These are phyloP conservation scores for Chaetomium globosum DNA, from an alignment of 2,329 filamentous ascomycete genomes.

Conservation along the genomic window DNA sequence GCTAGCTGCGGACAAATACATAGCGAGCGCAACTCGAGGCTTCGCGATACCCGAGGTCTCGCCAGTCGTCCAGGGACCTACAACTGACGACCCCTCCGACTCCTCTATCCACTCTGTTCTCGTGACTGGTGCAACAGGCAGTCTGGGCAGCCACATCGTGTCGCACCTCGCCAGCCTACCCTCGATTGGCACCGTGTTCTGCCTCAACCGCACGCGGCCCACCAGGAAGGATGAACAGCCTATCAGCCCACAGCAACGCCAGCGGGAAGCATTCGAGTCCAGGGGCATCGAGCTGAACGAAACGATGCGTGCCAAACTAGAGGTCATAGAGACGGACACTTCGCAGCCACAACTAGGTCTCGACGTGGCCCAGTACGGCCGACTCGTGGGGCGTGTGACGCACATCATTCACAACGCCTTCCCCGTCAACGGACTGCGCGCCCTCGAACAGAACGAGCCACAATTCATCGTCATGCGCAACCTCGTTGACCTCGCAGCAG, in stretches of 20 bases:
- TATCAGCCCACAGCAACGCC: constrained; percentile 26
- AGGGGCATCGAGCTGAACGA: constrained; percentile 20
- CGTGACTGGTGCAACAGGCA: constrained; percentile 47
- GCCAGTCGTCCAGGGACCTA: too few species aligned
- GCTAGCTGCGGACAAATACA: too few species aligned
- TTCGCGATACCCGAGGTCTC: too few species aligned
- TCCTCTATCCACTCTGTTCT: constrained; percentile 35
- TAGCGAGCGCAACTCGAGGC: too few species aligned
- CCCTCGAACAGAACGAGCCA: constrained; percentile 45
- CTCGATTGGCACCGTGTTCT: constrained; percentile 43
- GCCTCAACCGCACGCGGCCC: constrained; percentile 48
- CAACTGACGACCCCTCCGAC: too few species aligned
- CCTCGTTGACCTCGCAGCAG: constrained; percentile 48
- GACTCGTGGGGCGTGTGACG: constrained; percentile 46
- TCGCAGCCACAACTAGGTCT: constrained; percentile 50
- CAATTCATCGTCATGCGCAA: constrained; percentile 53
- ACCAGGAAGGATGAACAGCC: constrained; percentile 19
- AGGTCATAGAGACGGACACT: constrained; percentile 47
- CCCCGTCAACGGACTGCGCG: constrained; percentile 50
- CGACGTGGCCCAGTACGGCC: constrained; percentile 42
- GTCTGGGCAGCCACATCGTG: constrained; percentile 46
- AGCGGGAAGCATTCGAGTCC: constrained; percentile 39
- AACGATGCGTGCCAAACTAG: constrained; percentile 42
- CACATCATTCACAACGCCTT: constrained; percentile 57
- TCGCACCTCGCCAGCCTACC: constrained; percentile 36